Percentiles rank a stretch among this genome's conserved stretches.
phyloP scores from a whole-genome alignment of 345 rosid genomes.

The Sapria himalayana region DNA sequence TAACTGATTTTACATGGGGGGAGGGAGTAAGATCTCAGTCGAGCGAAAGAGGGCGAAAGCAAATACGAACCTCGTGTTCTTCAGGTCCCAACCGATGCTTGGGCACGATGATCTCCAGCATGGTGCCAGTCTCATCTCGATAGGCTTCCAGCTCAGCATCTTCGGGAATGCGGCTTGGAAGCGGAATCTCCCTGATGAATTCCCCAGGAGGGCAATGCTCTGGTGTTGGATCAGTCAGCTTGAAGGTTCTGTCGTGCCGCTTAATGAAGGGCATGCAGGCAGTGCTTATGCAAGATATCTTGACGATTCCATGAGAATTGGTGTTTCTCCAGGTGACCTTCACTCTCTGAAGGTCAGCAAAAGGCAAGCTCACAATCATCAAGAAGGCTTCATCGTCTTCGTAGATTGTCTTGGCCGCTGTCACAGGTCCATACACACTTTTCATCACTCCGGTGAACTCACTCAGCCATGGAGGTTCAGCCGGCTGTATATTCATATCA shows the following conservation, averaged over 20 bases:
- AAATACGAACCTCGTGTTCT: conserved; percentile 83
- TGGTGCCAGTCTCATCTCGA: conserved; percentile 45
- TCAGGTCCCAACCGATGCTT: conserved; percentile 62
- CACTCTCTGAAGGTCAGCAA: conserved; percentile 59
- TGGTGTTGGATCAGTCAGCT: conserved; percentile 72
- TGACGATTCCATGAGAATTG: conserved; percentile 48
- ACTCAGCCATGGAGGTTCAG: conserved; percentile 52
- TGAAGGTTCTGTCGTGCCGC: conserved; percentile 64
- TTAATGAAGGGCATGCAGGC: conserved; percentile 54
- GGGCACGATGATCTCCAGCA: conserved; percentile 63
- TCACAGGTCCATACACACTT: conserved; percentile 59
- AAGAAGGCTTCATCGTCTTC: conserved; percentile 61
- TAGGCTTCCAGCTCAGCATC: conserved; percentile 76
- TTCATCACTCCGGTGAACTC: conserved; percentile 82
- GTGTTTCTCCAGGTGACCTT: conserved; percentile 84
- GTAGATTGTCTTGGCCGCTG: conserved; percentile 63
- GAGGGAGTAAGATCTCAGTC: too few species aligned
- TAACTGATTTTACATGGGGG: not conserved
- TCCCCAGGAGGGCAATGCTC: conserved; percentile 95
- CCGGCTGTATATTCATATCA: conserved; percentile 40
- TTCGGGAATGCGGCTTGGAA: conserved; percentile 66
- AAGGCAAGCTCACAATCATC: conserved; percentile 55
- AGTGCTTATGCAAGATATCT: conserved; percentile 62
- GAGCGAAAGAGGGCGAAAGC: conserved; percentile 45
- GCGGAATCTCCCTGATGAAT: conserved; percentile 51